These are phyloP conservation scores for Cochlearia excelsa DNA, from an alignment of 345 rosid genomes.

Conservation along the genomic window DNA sequence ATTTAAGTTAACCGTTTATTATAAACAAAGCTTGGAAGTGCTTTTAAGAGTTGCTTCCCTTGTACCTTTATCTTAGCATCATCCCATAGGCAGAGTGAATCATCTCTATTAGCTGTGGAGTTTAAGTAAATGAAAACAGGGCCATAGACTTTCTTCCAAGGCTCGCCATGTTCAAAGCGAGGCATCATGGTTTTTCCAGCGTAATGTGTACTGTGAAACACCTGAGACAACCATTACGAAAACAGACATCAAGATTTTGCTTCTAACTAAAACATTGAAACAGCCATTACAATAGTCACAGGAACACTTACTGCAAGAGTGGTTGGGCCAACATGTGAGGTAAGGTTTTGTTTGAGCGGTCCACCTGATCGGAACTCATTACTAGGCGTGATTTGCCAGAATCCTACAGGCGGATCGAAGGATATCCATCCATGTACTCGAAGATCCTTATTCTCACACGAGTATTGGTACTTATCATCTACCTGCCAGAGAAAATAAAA, in stretches of 20 bases:
- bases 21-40: not conserved
- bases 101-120: slow-evolving; percentile 46
- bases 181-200: slow-evolving; percentile 69
- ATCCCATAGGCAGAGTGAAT: slow-evolving; percentile 68
- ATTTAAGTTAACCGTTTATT: slow-evolving; percentile 18
- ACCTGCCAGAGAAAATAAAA: slow-evolving; percentile 49
- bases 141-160: slow-evolving; percentile 95
- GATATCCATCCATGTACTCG: slow-evolving; percentile 94
- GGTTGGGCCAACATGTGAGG: slow-evolving; percentile 95
- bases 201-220: slow-evolving; percentile 84
- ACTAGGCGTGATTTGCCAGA: slow-evolving; percentile 96
- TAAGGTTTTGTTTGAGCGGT: slow-evolving; percentile 83
- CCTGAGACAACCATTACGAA: slow-evolving; percentile 39
- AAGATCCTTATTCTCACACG: slow-evolving; percentile 76
- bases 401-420: slow-evolving; percentile 75
- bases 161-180: slow-evolving; percentile 53
- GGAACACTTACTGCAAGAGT: slow-evolving; percentile 65
- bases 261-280: slow-evolving; percentile 7
- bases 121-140: slow-evolving; percentile 88
- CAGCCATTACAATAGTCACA: not conserved
- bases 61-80: slow-evolving; percentile 83
- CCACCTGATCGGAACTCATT: slow-evolving; percentile 95
- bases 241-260: slow-evolving; percentile 9
- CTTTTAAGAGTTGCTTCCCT: not conserved
- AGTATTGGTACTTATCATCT: slow-evolving; percentile 95